phyloP scores from a whole-genome alignment of 768 basidiomycete species.

The Boletus sp. region DNA sequence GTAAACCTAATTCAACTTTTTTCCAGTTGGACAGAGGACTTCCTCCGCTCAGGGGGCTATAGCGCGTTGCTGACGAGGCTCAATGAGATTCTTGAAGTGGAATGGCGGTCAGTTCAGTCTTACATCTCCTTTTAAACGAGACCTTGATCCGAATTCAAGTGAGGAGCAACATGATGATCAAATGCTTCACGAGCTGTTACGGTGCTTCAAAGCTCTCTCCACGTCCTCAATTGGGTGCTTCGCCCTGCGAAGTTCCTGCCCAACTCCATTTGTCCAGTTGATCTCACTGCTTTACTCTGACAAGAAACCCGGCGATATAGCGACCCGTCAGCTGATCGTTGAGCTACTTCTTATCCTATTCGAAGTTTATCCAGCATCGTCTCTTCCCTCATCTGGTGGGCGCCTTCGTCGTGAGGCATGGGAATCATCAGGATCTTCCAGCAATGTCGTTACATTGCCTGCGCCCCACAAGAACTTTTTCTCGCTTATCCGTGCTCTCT shows the following conservation, averaged over 20 bases:
- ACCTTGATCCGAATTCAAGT: conserved; percentile 40
- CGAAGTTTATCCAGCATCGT: conserved; percentile 78
- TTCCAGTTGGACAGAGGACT: conserved; percentile 84
- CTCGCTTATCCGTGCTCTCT: conserved; percentile 69
- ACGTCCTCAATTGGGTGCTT: conserved; percentile 88
- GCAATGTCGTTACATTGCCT: conserved; percentile 63
- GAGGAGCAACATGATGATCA: conserved; percentile 99
- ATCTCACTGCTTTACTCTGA: conserved; percentile 88
- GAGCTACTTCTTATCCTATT: conserved; percentile 87
- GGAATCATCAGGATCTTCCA: conserved; percentile 48
- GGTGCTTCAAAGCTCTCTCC: conserved; percentile 91
- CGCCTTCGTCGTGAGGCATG: conserved; percentile 49
- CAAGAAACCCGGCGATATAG: conserved; percentile 96
- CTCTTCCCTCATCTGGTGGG: conserved; percentile 54
- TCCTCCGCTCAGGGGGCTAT: conserved; percentile 83
- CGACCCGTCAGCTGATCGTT: conserved; percentile 84
- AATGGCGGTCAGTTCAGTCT: conserved; percentile 82
- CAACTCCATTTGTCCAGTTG: conserved; percentile 84
- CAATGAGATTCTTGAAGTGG: conserved; percentile 90
- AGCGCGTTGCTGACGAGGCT: conserved; percentile 76
- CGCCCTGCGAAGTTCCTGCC: conserved; percentile 85
- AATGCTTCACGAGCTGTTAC: conserved; percentile 84
- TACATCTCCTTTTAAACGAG: not conserved
- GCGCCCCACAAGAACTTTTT: conserved; percentile 70
- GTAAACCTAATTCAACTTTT: not conserved